Conservation (phyloP, 2,329 filamentous ascomycete genomes). For the Colletotrichum liaoningense region DNA sequence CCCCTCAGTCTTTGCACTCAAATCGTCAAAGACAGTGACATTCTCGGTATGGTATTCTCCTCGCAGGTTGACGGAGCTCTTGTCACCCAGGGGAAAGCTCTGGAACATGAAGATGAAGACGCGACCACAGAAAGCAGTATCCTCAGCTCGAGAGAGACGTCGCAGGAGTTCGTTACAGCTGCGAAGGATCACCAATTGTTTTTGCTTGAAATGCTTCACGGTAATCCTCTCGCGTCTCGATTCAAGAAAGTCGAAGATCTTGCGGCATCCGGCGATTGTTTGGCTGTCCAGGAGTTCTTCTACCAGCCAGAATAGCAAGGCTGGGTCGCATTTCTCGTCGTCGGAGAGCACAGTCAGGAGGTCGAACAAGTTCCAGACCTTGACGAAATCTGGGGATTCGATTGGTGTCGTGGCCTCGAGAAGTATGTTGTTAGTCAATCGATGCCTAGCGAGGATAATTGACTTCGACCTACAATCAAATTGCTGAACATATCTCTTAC, state of each 20-base stretch:
- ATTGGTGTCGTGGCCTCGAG: conserved; percentile 78
- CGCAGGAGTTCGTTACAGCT: conserved; percentile 96
- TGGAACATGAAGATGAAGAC: conserved; percentile 99
- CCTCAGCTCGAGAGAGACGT: conserved; percentile 92
- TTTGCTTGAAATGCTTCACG: conserved; percentile 82
- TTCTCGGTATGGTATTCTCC: conserved; percentile 98
- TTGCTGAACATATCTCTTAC: conserved; percentile 84
- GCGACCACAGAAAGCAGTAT: conserved; percentile 95
- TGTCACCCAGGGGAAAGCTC: conserved; percentile 95
- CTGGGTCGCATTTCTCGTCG: conserved; percentile 80
- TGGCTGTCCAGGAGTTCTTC: conserved; percentile 97
- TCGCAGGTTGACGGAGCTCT: conserved; percentile 95
- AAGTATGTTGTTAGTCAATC: conserved; percentile 17
- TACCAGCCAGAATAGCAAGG: conserved; percentile 87
- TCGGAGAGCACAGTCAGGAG: conserved; percentile 91
- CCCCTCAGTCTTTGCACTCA: conserved; percentile 44
- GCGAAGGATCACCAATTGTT: conserved; percentile 89
- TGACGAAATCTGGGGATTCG: conserved; percentile 80
- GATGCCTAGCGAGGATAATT: neutral
- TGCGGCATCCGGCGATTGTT: conserved; percentile 90
- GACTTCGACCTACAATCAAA: conserved; percentile 71
- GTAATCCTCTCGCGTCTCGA: conserved; percentile 91
- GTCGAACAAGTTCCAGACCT: conserved; percentile 94
- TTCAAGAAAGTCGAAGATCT: conserved; percentile 94
- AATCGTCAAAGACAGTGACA: conserved; percentile 83